phyloP scores from a whole-genome alignment of 2,329 filamentous ascomycete species.

The Aspergillus bombycis region DNA sequence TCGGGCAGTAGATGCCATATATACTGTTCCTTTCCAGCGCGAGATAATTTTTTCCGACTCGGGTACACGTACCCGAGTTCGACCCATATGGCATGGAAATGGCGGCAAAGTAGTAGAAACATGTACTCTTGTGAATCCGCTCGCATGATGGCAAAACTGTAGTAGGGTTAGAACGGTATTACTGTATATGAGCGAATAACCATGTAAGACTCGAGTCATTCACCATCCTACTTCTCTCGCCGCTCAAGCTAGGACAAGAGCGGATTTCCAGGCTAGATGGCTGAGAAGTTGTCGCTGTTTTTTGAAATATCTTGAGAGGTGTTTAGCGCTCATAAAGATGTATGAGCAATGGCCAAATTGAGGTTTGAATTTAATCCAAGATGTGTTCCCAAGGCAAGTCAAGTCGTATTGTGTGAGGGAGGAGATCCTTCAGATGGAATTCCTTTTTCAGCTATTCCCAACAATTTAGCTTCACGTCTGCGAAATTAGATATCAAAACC shows the following conservation, averaged over 20 bases:
- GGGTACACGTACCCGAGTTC: conserved; percentile 10
- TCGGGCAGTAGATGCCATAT: not conserved
- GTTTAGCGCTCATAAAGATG: not conserved
- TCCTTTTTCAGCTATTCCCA: not conserved
- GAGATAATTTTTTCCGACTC: not conserved
- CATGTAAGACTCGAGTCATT: too few relatives aligned
- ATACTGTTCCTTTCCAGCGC: not conserved
- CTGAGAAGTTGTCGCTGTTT: not conserved
- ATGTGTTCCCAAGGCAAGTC: not conserved
- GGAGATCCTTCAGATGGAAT: not conserved
- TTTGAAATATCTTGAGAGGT: not conserved
- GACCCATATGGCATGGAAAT: not conserved
- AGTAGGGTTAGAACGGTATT: not conserved
- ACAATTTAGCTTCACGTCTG: not conserved
- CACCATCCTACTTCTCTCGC: not conserved
- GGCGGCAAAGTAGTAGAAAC: not conserved
- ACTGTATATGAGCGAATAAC: not conserved
- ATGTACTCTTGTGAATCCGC: not conserved
- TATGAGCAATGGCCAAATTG: not conserved
- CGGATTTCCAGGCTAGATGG: too few relatives aligned
- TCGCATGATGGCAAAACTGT: not conserved
- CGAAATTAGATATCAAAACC: not conserved
- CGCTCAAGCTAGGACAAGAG: not conserved
- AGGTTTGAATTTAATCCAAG: not conserved
- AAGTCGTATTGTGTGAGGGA: not conserved